Conservation (phyloP, 768 basidiomycete genomes). For the Boletus barrowsii region DNA sequence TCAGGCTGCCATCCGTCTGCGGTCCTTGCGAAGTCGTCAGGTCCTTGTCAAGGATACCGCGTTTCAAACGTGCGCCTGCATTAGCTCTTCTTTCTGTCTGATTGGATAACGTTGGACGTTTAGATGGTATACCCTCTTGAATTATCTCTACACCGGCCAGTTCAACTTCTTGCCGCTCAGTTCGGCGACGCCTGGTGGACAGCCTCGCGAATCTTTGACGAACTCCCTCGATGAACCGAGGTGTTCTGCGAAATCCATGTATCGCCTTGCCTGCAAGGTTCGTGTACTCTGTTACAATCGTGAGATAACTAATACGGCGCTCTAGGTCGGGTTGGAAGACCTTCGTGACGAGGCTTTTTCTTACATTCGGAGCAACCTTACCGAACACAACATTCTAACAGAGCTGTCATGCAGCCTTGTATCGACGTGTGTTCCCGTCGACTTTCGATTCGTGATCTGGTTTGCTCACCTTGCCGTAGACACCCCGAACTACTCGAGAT, state of each 20-base stretch:
- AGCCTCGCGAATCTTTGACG: not conserved
- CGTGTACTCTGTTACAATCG: not conserved
- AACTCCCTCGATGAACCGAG: constrained; percentile 6
- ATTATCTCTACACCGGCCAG: constrained; percentile 38
- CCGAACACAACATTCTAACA: constrained; percentile 24
- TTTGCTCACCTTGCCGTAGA: not conserved
- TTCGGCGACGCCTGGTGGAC: constrained; percentile 3
- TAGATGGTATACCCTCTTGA: constrained; percentile 40
- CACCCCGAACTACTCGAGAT: constrained; percentile 9
- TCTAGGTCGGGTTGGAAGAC: constrained; percentile 19
- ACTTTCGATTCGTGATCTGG: not conserved
- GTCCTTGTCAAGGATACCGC: constrained; percentile 26
- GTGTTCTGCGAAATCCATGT: constrained; percentile 45
- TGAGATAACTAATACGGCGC: not conserved
- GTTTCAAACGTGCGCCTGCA: constrained; percentile 22
- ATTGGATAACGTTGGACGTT: not conserved
- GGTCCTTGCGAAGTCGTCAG: constrained; percentile 22
- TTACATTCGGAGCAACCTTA: constrained; percentile 14
- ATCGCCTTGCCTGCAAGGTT: constrained; percentile 40
- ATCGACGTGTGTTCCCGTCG: constrained; percentile 7
- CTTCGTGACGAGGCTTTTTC: constrained; percentile 16
- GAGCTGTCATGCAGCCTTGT: constrained; percentile 21
- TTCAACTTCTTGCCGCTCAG: constrained; percentile 32
- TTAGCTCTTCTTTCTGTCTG: not conserved
- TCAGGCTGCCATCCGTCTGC: constrained; percentile 5